Percentiles rank a stretch among this genome's conserved stretches.
Evolutionary conservation across 331 rosid genomes (phyloP).

Genomic region (Malus hybrid): DNA sequence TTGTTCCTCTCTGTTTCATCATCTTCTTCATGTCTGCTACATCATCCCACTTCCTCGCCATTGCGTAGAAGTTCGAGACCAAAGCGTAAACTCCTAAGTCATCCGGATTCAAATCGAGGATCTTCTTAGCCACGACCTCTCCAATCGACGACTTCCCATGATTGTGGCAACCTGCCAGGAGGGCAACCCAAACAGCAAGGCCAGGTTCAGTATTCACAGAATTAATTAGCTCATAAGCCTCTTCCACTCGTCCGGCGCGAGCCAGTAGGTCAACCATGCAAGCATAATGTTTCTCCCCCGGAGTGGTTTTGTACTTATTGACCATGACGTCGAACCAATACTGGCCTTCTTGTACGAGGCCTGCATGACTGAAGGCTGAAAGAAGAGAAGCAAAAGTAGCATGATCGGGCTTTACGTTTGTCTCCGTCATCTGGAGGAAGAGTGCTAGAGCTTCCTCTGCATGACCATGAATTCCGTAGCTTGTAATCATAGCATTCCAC

Average conservation of each 20-base stretch:
- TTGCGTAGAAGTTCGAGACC: slow-evolving; percentile 37
- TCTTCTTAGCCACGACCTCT: slow-evolving; percentile 28
- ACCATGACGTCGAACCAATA: slow-evolving; percentile 31
- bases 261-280: slow-evolving; percentile 44
- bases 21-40: slow-evolving; percentile 26
- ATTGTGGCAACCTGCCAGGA: slow-evolving; percentile 38
- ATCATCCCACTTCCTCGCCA: slow-evolving; percentile 30
- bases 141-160: slow-evolving; percentile 16
- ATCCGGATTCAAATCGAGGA: slow-evolving; percentile 27
- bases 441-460: slow-evolving; percentile 39
- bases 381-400: slow-evolving; percentile 43
- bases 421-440: slow-evolving; percentile 24
- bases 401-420: slow-evolving; percentile 33
- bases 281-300: slow-evolving; percentile 37
- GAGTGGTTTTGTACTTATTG: slow-evolving; percentile 22
- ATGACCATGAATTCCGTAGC: slow-evolving; percentile 36
- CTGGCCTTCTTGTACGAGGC: slow-evolving; percentile 39
- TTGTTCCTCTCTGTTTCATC: slow-evolving; percentile 25
- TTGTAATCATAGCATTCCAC: slow-evolving; percentile 42
- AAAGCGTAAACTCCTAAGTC: slow-evolving; percentile 31
- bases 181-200: slow-evolving; percentile 37
- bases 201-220: slow-evolving; percentile 23
- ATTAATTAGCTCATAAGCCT: slow-evolving; percentile 30
- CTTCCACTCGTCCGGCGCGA: slow-evolving; percentile 36
- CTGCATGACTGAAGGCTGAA: slow-evolving; percentile 43